Conservation (phyloP, 257 asterid genomes). For the Plantago ovata region DNA sequence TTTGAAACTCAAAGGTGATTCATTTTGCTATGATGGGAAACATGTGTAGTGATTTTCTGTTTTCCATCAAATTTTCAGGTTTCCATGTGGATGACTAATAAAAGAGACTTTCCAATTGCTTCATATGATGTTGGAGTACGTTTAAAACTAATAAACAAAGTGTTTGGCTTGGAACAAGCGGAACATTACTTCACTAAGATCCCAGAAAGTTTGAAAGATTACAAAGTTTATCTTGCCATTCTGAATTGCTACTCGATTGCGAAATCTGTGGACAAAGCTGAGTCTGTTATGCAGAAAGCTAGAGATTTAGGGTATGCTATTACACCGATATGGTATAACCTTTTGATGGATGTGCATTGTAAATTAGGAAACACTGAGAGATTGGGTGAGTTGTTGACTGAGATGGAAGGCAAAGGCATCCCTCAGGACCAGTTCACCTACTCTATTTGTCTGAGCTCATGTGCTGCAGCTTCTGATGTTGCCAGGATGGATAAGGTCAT, state of each 20-base stretch:
- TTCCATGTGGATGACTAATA: constrained; percentile 73
- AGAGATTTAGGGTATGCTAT: constrained; percentile 44
- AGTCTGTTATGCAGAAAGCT: constrained; percentile 51
- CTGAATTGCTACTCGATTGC: constrained; percentile 59
- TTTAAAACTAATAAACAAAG: constrained; percentile 42
- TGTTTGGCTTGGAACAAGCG: constrained; percentile 46
- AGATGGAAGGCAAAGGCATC: constrained; percentile 55
- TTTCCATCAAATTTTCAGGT: no score
- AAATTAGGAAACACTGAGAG: constrained; percentile 33
- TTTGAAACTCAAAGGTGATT: no score
- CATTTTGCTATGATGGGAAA: no score
- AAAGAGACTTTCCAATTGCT: constrained; percentile 24
- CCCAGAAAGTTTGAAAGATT: constrained; percentile 33
- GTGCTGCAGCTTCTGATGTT: constrained; percentile 45
- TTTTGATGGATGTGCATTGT: constrained; percentile 58
- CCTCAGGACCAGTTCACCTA: constrained; percentile 36
- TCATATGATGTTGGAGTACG: constrained; percentile 41
- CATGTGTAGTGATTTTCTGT: no score
- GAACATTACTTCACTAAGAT: constrained; percentile 47
- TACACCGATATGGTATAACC: constrained; percentile 53
- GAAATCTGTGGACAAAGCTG: constrained; percentile 60
- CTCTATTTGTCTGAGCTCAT: constrained; percentile 41
- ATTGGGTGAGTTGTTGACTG: constrained; percentile 37
- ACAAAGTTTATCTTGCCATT: constrained; percentile 38
- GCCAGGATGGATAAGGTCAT: constrained; percentile 50